Base-by-base conservation (phyloP, 169 alveolate genomes). In the Plasmodium knowlesi region DNA sequence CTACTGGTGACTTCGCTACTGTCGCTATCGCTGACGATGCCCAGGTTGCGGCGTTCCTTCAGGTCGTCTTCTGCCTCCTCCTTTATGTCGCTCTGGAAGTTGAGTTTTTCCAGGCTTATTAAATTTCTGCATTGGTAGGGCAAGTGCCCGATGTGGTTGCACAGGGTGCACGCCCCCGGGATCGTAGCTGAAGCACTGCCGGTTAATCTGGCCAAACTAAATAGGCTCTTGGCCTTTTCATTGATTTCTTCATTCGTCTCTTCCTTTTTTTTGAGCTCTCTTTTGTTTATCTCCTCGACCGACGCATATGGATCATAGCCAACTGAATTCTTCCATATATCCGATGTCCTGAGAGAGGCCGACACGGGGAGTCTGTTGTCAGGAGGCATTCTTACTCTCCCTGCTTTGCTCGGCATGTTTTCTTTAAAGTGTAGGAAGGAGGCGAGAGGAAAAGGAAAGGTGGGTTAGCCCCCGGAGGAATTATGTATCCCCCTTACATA, bases 231-330 rank as follows among this genome's bases (percentile, higher is more conserved):
- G 28, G 95, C 95, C 72, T 92, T 82, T 41, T 83, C 92, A 43
- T 81, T 81, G 57, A 92, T 92, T 82, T 83, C 92, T 39, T 78
- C 92, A 19, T 73, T 73, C 70, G 74, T 79, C 14, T 3, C 28
- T 61, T 83, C 82, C 6, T 92, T 16, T 70, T 43, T 70, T 70
- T 81, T 43, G 5, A 34, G n/a, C 53, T 70, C 83, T 54, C 83
- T 92, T 22, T 79, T 83, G 80, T 82, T 76, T 50, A 89, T 30
- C 46, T 89, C 94, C 81, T 89, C 94, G n/a, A 79, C 37, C 22
- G 94, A 89, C n/a, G 94, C 94, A 82, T 92, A 92, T 0, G 95
- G 95, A 5, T 92, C 95, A 92, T 92, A 92, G 1, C 95, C 95
- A 57, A 92, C 95, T 22, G 95, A 83, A 25, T 80, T 92, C 46